A percentile compares a stretch with the other conserved stretches of the same genome.
Conservation (phyloP, 2,329 filamentous ascomycete species). For the Paecilomyces dactylethromorphus region DNA sequence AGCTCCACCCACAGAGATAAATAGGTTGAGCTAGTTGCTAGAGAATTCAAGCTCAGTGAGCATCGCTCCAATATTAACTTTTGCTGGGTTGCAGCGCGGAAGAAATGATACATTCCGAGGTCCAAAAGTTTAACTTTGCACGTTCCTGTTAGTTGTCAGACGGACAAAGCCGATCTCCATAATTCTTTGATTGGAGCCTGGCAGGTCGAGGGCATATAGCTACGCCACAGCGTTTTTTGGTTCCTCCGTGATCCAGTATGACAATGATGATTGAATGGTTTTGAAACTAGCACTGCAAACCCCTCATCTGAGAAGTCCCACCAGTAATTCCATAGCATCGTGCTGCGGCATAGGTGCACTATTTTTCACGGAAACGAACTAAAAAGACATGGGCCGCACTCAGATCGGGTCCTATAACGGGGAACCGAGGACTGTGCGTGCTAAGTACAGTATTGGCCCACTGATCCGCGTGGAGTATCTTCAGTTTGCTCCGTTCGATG, state of each 20-base stretch:
- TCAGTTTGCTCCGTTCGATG: background rate
- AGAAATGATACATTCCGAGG: background rate
- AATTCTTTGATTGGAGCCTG: background rate
- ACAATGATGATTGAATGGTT: background rate
- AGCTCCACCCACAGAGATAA: too few species aligned
- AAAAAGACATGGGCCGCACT: background rate
- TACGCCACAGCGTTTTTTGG: background rate
- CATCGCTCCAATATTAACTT: too few species aligned
- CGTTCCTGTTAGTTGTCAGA: background rate
- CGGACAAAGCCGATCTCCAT: background rate
- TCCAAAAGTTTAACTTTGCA: background rate
- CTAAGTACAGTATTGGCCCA: too few species aligned
- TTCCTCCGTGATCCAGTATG: background rate
- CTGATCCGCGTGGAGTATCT: background rate
- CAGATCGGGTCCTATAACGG: background rate
- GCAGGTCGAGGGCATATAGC: background rate
- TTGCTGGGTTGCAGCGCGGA: background rate
- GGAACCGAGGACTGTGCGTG: background rate
- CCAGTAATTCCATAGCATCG: background rate
- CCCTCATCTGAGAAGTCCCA: background rate
- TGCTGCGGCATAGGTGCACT: background rate
- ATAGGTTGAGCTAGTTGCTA: too few species aligned
- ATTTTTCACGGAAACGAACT: background rate
- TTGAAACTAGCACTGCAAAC: background rate
- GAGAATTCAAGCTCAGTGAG: too few species aligned